Conservation (phyloP, 805 yeast genomes). For the Saccharomycopsis fibuligera region DNA sequence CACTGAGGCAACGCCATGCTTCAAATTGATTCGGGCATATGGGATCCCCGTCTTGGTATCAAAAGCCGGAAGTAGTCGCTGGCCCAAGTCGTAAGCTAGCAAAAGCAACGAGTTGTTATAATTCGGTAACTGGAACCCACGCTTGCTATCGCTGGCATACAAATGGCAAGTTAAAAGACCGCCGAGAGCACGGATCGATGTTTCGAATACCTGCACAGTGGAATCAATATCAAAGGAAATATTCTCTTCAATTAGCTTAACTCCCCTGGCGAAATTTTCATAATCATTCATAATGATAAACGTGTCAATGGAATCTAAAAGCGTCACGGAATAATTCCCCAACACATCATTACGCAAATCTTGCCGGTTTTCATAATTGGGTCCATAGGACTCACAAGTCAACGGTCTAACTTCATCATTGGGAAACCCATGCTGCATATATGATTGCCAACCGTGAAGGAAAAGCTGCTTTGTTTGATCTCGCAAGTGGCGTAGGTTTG, state of each 20-base stretch:
- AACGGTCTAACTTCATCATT: slow-evolving; percentile 76
- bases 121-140: slow-evolving; percentile 32
- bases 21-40: slow-evolving; percentile 69
- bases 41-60: slow-evolving; percentile 62
- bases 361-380: slow-evolving; percentile 46
- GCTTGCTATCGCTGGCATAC: slow-evolving; percentile 47
- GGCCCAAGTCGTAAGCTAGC: slow-evolving; percentile 72
- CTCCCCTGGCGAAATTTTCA: slow-evolving; percentile 43
- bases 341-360: slow-evolving; percentile 73
- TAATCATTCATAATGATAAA: slow-evolving; percentile 66
- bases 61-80: slow-evolving; percentile 63
- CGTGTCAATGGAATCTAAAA: slow-evolving; percentile 76
- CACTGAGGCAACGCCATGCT: slow-evolving; percentile 40
- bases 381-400: slow-evolving; percentile 60
- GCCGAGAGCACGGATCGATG: slow-evolving; percentile 76
- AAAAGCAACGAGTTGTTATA: slow-evolving; percentile 70
- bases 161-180: slow-evolving; percentile 76
- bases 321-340: slow-evolving; percentile 76
- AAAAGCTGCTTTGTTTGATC: slow-evolving; percentile 53
- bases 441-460: slow-evolving; percentile 68
- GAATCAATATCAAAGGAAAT: slow-evolving; percentile 55
- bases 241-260: slow-evolving; percentile 34
- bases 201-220: slow-evolving; percentile 82
- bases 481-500: slow-evolving; percentile 29
- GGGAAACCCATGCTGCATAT: slow-evolving; percentile 68